Conservation (phyloP, 345 rosid genomes). For the Kandelia obovata region DNA sequence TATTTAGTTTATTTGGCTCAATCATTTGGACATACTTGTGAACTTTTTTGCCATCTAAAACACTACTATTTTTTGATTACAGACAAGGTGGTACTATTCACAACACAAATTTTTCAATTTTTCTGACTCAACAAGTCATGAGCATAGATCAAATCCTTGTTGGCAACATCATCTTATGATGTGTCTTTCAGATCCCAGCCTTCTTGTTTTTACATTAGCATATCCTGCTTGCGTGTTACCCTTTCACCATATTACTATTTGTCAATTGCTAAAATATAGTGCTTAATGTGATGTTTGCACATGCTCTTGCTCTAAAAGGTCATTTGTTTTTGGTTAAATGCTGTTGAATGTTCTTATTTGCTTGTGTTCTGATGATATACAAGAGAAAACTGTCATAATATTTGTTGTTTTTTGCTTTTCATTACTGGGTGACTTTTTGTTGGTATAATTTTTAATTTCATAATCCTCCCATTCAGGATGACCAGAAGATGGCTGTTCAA, state of each 20-base stretch:
- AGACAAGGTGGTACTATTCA: background rate
- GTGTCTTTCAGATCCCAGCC: background rate
- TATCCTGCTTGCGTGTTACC: background rate
- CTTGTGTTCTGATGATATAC: no score
- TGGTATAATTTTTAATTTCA: background rate
- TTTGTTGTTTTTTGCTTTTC: background rate
- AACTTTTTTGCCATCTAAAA: no score
- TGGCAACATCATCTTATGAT: background rate
- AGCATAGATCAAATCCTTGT: background rate
- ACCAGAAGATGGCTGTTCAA: conserved; percentile 69
- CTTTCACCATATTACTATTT: background rate
- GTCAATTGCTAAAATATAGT: background rate
- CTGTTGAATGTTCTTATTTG: no score
- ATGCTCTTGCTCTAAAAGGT: background rate
- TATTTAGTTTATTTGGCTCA: no score
- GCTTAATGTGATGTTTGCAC: background rate
- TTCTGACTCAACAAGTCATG: background rate
- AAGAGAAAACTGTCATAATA: background rate
- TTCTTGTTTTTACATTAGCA: background rate
- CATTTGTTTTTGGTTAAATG: no score
- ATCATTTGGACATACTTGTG: no score
- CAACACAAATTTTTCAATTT: background rate
- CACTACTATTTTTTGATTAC: no score
- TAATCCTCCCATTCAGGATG: conserved; percentile 55
- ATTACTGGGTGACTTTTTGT: conserved; percentile 9